Base-by-base conservation (phyloP, 345 rosid genomes). In the Brassica cretica region DNA sequence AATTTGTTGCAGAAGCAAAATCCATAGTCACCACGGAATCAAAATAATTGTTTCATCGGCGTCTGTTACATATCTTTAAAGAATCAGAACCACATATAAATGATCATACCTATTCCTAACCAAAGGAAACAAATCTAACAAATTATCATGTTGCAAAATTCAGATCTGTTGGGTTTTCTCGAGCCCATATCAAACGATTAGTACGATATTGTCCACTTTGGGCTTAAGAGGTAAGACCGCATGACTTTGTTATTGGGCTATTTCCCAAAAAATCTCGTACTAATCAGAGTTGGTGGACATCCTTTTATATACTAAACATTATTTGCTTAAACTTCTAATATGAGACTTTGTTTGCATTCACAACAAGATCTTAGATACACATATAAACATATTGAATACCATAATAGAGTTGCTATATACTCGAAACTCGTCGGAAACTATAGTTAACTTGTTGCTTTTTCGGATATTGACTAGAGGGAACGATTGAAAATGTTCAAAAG, bases 81-180 rank as follows among this genome's bases (percentile, higher is more conserved):
- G 3, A 64, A 64, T 37, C 24, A 7, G 24, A 71, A 77, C 59
- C 8, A 6, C 19, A 25, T 2, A 33, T 37, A 60, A 59, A 70
- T 24, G 29, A 62, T 49, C 30, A 39, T 14, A 24, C 68, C 24
- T 14, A 29, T 68, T 15, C 25, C 61, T 67, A 18, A 41, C 32
- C 51, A 37, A 76, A 62, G 5, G 66, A 74, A 67, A 37, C 72
- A 55, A 25, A 56, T 25, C 15, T 2, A 66, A 39, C 7, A 51
- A 10, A 59, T 18, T 16, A 53, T 15, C 53, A 60, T 15, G 39
- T 19, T 63, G 62, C 61, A 73, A 41, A 53, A 46, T 64, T 29
- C 29, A 63, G 64, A 74, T 73, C 1, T 46, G 53, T 46, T 46
- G 6, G 53, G 15, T 12, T 46, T 46, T 46, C 6, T 46, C 53